Conservation (phyloP, 2,329 filamentous ascomycete species). For the Aspergillus sp. region DNA sequence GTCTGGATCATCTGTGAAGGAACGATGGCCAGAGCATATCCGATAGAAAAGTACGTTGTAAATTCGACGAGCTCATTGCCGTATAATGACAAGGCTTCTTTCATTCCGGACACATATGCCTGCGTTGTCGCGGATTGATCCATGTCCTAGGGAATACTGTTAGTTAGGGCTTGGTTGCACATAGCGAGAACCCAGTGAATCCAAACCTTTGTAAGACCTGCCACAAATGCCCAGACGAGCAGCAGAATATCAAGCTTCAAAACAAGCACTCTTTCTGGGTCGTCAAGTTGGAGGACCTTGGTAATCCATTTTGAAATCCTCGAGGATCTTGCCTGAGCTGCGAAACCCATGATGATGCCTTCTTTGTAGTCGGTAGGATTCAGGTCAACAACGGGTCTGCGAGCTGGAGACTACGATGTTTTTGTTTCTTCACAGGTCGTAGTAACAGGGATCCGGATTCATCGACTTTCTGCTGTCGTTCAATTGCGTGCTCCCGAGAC, state of each 20-base stretch:
- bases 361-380: not conserved
- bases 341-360: not conserved
- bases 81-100: constrained; percentile 40
- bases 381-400: not conserved
- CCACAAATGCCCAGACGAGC: constrained; percentile 9
- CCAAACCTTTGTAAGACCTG: constrained; percentile 10
- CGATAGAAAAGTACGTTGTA: constrained; percentile 43
- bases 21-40: constrained; percentile 38
- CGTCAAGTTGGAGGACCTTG: not conserved
- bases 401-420: not conserved
- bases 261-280: constrained; percentile 1
- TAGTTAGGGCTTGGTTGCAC: not conserved
- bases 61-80: constrained; percentile 45
- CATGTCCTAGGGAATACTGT: constrained; percentile 2
- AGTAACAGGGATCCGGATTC: no score
- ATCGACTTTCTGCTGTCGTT: not conserved
- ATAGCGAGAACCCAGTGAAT: not conserved
- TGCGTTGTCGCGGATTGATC: constrained; percentile 13
- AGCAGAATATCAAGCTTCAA: constrained; percentile 10
- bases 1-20: constrained; percentile 20
- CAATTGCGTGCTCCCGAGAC: not conserved
- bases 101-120: constrained; percentile 42
- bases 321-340: not conserved
- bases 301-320: not conserved
- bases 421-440: not conserved